phyloP scores from a whole-genome alignment of 2,329 filamentous ascomycete genomes.

The Orbilia blumenaviensis region DNA sequence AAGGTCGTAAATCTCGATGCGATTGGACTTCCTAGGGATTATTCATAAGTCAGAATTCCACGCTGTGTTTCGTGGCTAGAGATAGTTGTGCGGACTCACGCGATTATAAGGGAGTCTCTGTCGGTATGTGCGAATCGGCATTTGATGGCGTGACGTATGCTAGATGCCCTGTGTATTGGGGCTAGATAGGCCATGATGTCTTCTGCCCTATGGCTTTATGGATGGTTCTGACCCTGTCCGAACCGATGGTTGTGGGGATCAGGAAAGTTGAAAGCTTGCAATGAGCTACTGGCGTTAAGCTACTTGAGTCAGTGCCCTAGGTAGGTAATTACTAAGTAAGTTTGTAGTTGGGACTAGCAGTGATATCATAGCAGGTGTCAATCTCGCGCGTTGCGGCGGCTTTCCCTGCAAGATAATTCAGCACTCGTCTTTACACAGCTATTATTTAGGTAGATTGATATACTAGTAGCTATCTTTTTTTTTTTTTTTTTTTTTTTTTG shows the following conservation, averaged over 20 bases:
- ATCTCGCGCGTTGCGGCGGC: neutral
- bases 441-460: too few species aligned
- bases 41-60: constrained; percentile 8
- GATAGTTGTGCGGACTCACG: constrained; percentile 70
- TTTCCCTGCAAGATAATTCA: too few species aligned
- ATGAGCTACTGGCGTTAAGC: too few species aligned
- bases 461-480: too few species aligned
- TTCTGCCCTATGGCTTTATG: neutral
- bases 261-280: neutral
- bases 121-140: constrained; percentile 77
- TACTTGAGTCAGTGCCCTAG: too few species aligned
- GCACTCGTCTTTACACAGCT: too few species aligned
- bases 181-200: constrained; percentile 86
- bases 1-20: constrained; percentile 57
- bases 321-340: neutral
- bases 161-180: constrained; percentile 90
- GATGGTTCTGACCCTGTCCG: neutral
- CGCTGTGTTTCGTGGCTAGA: neutral
- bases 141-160: constrained; percentile 86
- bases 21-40: constrained; percentile 55
- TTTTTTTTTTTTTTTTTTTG: too few species aligned
- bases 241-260: neutral
- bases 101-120: constrained; percentile 83
- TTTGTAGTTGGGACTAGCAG: too few species aligned
- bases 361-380: too few species aligned